Base-by-base conservation (phyloP, 1,139 yeast genomes). In the Magnusiomyces starmeri region DNA sequence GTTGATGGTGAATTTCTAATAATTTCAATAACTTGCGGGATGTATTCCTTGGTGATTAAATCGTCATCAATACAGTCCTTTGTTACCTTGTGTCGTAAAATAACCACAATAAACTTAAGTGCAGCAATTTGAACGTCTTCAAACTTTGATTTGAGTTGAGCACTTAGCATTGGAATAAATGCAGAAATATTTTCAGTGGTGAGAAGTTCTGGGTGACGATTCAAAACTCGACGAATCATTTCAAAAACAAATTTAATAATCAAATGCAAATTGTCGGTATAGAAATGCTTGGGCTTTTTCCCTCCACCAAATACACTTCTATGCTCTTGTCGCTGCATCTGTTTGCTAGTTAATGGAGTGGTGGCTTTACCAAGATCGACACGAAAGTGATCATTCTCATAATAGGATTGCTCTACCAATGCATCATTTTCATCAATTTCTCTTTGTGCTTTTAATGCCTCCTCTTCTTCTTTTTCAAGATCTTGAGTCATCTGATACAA, bases 1-100 rank as follows among this genome's bases (percentile, higher is more conserved):
- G 96, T 88, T 1, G 82, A 73, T 3, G 96, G 90, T 48, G 86
- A 79, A 56, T 85, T 85, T 62, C 83, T 83, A 51, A 92, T 76
- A 40, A 88, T 75, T 22, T 72, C 77, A 56, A 90, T 71, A 0
- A 88, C 81, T 47, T 78, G 77, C n/a, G 62, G 53, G 26, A 66
- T 67, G 49, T 63, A 59, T 8, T 53, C 49, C 24, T 45, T 42
- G 10, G 26, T 12, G 22, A 59, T 58, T 1, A 62, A 49, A 18
- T 72, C 74, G 51, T 77, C 78, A 16, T 75, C 73, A 18, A 78
- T 78, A 29, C 76, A 80, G 3, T 39, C 48, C 10, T 25, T 25
- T 2, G 81, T 70, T 57, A 88, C 82, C 2, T 84, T 83, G 29
- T 88, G 70, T 57, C 80, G 77, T 16, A 85, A 76, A 24, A 84